Percentiles rank a stretch among this genome's conserved stretches.
These are phyloP conservation scores for Leptomonas seymouri DNA, from an alignment of 208 protist genomes.

Conservation along the genomic window DNA sequence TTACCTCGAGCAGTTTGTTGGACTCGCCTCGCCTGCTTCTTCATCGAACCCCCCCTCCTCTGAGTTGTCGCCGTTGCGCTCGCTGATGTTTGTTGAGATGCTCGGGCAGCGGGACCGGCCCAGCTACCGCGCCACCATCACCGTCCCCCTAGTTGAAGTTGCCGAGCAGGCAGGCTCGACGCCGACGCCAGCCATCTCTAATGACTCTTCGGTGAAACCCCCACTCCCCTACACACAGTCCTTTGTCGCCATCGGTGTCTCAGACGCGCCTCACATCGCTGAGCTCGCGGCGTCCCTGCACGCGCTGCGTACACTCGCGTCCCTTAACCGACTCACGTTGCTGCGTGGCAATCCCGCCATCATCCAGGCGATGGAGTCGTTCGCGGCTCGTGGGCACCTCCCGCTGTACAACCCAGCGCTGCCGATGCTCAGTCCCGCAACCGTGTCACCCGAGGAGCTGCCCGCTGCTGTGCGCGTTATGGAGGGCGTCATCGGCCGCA, in stretches of 20 bases:
- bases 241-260: conserved; percentile 85
- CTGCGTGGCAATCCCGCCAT: conserved; percentile 2
- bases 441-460: conserved; percentile 10
- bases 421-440: conserved; percentile 12
- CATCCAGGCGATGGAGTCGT: conserved; percentile 22
- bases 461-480: conserved; percentile 30
- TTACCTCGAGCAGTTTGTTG: conserved; percentile 44
- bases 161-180: not conserved
- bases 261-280: conserved; percentile 44
- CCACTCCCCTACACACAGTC: conserved; percentile 26
- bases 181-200: not conserved
- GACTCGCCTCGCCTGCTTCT: not conserved
- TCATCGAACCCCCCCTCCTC: not conserved
- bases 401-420: conserved; percentile 5
- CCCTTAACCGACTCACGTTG: conserved; percentile 42
- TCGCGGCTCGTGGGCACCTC: conserved; percentile 13
- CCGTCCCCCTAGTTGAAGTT: conserved; percentile 47
- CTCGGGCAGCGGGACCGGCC: conserved; percentile 62
- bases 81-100: conserved; percentile 64
- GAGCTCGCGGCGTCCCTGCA: conserved; percentile 78
- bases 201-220: not conserved
- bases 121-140: conserved; percentile 75
- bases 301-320: conserved; percentile 53
- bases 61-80: conserved; percentile 1
- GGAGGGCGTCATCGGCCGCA: conserved; percentile 30